Conservation (phyloP, 164 flowering plant genomes). For the Santalum album region DNA sequence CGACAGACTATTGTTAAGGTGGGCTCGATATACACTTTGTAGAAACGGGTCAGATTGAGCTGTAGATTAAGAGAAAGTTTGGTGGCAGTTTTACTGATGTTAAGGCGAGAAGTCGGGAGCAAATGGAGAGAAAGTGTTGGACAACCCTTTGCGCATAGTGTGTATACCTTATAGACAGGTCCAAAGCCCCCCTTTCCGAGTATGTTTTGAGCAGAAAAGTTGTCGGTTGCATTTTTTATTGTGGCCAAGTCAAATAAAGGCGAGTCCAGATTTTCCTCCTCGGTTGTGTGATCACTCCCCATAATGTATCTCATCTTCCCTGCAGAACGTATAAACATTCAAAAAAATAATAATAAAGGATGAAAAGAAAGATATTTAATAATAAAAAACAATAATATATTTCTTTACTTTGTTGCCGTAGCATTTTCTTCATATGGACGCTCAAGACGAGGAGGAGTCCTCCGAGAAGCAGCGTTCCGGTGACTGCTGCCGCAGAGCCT, state of each 20-base stretch:
- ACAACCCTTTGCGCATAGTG: too few relatives aligned
- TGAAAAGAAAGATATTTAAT: too few relatives aligned
- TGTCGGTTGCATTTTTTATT: background rate
- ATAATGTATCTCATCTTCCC: background rate
- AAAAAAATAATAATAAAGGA: background rate
- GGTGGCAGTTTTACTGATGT: too few relatives aligned
- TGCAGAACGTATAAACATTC: background rate
- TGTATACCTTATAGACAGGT: background rate
- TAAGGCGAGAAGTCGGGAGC: too few relatives aligned
- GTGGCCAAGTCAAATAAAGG: background rate
- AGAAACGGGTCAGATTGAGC: too few relatives aligned
- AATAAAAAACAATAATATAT: background rate
- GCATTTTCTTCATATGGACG: background rate
- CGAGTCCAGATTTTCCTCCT: background rate
- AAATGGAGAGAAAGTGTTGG: too few relatives aligned
- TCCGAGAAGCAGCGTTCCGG: background rate
- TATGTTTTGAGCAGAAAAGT: background rate
- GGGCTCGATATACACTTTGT: too few relatives aligned
- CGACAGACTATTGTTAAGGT: too few relatives aligned
- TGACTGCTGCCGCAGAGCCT: background rate
- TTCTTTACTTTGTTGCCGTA: background rate
- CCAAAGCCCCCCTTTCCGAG: background rate
- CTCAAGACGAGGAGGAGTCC: background rate
- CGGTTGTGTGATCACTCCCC: too few relatives aligned
- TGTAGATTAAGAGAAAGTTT: too few relatives aligned